phyloP scores from a whole-genome alignment of 192 early-diverging fungal genomes.

The Gamsiella multidivaricata region DNA sequence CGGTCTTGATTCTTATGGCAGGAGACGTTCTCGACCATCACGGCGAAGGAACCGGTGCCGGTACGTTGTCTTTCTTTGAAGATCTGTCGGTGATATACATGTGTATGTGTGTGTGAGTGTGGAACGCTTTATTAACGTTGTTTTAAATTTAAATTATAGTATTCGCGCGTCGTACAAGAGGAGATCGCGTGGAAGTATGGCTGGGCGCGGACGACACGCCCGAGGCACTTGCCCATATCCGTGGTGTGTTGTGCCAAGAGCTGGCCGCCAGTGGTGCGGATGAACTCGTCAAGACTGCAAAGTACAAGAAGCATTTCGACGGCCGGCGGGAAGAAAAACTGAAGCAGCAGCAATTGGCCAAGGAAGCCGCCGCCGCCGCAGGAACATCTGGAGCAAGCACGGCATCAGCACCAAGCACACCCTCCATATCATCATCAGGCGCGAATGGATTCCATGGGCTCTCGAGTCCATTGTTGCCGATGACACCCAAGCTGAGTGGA shows the following conservation, averaged over 20 bases:
- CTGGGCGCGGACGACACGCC: constrained; percentile 48
- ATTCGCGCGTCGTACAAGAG: constrained; percentile 50
- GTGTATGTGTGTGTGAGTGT: too few species aligned
- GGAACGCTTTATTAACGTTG: too few species aligned
- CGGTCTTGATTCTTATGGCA: constrained; percentile 57
- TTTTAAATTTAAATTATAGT: constrained; percentile 12
- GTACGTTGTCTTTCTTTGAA: constrained; percentile 12
- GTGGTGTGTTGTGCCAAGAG: constrained; percentile 43
- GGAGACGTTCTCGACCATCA: constrained; percentile 55
- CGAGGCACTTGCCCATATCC: constrained; percentile 45
- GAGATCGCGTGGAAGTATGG: constrained; percentile 66
- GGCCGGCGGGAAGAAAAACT: constrained; percentile 29
- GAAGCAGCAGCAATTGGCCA: constrained; percentile 6
- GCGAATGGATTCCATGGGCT: neutral
- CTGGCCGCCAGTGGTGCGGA: constrained; percentile 39
- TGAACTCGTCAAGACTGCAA: constrained; percentile 37
- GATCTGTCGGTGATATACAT: too few species aligned
- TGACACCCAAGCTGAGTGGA: constrained; percentile 14
- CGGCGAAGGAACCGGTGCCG: constrained; percentile 43
- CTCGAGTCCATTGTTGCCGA: constrained; percentile 21
- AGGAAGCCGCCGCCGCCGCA: constrained; percentile 8
- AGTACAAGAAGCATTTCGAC: constrained; percentile 56
- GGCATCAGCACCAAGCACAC: neutral
- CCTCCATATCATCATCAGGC: neutral
- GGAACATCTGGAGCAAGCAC: neutral